Evolutionary conservation across 2,329 filamentous ascomycete genomes (phyloP).

Genomic region (Fusarium albidum): DNA sequence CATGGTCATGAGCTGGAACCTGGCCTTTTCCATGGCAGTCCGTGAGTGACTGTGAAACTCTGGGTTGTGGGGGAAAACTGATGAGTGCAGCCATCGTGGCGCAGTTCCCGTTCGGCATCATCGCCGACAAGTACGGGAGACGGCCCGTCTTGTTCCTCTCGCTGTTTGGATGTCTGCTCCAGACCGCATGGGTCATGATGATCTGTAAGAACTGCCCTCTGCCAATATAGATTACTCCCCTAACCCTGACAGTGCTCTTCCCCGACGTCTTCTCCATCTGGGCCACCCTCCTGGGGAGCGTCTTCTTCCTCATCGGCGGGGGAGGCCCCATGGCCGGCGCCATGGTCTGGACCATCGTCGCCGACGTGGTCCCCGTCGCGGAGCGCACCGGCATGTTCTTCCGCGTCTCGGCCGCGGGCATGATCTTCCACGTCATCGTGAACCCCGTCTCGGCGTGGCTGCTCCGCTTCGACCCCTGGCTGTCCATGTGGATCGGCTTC

Average conservation of each 20-base stretch:
- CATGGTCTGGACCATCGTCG: slow-evolving; percentile 56
- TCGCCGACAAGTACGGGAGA: slow-evolving; percentile 57
- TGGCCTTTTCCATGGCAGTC: slow-evolving; percentile 56
- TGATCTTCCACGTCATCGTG: slow-evolving; percentile 49
- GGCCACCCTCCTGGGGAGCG: slow-evolving; percentile 45
- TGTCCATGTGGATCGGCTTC: slow-evolving; percentile 48
- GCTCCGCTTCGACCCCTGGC: slow-evolving; percentile 50
- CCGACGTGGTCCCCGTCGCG: slow-evolving; percentile 51
- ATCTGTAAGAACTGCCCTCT: slow-evolving; percentile 42
- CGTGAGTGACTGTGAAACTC: slow-evolving; percentile 43
- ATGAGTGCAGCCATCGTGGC: slow-evolving; percentile 47
- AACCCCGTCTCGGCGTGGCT: slow-evolving; percentile 52
- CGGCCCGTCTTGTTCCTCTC: slow-evolving; percentile 50
- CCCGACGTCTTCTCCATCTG: slow-evolving; percentile 51
- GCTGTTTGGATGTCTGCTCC: slow-evolving; percentile 43
- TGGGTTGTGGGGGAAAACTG: background rate
- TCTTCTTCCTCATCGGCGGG: slow-evolving; percentile 52
- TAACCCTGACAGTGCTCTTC: slow-evolving; percentile 43
- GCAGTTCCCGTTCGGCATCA: slow-evolving; percentile 55
- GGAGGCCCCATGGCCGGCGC: slow-evolving; percentile 49
- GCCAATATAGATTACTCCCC: accelerated
- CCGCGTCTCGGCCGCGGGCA: slow-evolving; percentile 46
- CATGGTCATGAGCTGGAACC: slow-evolving; percentile 57
- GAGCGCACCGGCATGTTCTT: slow-evolving; percentile 53
- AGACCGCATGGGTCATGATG: slow-evolving; percentile 41